A percentile compares a stretch with the other conserved stretches of the same genome.
phyloP scores from a whole-genome alignment of 768 basidiomycete genomes.

The Wakefieldia striispora region DNA sequence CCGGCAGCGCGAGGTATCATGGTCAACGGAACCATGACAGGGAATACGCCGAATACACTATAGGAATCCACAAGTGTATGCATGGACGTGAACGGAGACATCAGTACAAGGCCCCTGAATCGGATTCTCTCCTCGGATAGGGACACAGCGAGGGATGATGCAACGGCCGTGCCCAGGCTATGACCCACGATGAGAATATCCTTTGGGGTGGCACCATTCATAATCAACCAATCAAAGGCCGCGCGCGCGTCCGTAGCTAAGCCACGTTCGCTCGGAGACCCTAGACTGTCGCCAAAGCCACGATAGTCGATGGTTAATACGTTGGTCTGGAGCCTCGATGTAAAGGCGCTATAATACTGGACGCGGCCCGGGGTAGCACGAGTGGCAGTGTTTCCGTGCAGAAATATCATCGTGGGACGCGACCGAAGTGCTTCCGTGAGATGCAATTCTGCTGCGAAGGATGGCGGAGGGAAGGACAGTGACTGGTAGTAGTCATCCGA shows the following conservation, averaged over 20 bases:
- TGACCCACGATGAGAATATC: slow-evolving; percentile 80
- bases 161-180: slow-evolving; percentile 86
- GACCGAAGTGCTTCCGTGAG: slow-evolving; percentile 53
- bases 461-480: slow-evolving; percentile 39
- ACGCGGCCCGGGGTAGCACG: slow-evolving; percentile 68
- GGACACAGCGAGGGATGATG: slow-evolving; percentile 45
- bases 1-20: slow-evolving; percentile 60
- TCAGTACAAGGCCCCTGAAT: slow-evolving; percentile 48
- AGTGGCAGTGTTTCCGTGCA: slow-evolving; percentile 88
- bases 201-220: slow-evolving; percentile 52
- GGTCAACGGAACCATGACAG: slow-evolving; percentile 68
- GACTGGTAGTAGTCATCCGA: slow-evolving; percentile 62
- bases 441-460: slow-evolving; percentile 36
- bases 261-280: slow-evolving; percentile 73
- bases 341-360: slow-evolving; percentile 62
- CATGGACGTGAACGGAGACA: slow-evolving; percentile 60
- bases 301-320: slow-evolving; percentile 89
- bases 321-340: slow-evolving; percentile 66
- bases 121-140: slow-evolving; percentile 44
- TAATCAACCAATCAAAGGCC: slow-evolving; percentile 76
- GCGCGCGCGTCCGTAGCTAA: slow-evolving; percentile 70
- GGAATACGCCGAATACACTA: slow-evolving; percentile 60
- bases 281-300: slow-evolving; percentile 86
- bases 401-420: slow-evolving; percentile 80
- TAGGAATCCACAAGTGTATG: slow-evolving; percentile 65